phyloP scores from a whole-genome alignment of 2,329 filamentous ascomycete genomes.

The Myriosclerotinia duriaeana region DNA sequence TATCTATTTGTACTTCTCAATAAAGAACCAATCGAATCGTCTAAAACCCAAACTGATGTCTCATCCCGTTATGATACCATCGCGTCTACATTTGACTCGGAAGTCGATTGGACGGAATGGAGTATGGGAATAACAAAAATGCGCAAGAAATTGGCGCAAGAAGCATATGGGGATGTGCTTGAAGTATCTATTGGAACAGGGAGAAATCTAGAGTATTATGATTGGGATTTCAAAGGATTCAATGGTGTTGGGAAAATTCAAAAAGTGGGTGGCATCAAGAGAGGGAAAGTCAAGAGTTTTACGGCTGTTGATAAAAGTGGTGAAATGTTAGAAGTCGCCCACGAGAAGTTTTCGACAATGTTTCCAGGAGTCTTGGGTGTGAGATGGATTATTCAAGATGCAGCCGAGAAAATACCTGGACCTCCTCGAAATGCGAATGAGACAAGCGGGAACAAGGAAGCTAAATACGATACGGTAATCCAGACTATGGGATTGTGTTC shows the following conservation, averaged over 20 bases:
- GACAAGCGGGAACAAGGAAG: constrained; percentile 29
- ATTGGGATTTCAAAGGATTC: constrained; percentile 48
- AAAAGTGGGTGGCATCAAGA: constrained; percentile 32
- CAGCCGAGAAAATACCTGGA: constrained; percentile 34
- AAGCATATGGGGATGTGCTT: constrained; percentile 57
- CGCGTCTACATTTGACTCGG: constrained; percentile 58
- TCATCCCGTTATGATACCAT: constrained; percentile 39
- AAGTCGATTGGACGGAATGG: constrained; percentile 57
- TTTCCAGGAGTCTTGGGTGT: constrained; percentile 47
- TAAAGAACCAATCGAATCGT: constrained; percentile 28
- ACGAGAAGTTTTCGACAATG: constrained; percentile 50
- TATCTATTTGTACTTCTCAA: constrained; percentile 43
- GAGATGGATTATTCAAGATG: constrained; percentile 42
- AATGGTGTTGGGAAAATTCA: constrained; percentile 31
- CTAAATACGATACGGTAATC: constrained; percentile 59
- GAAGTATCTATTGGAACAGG: constrained; percentile 64
- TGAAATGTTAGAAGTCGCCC: constrained; percentile 60
- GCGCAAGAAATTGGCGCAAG: constrained; percentile 49
- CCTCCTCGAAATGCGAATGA: constrained; percentile 34
- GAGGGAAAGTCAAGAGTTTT: constrained; percentile 51
- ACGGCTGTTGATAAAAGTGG: constrained; percentile 62
- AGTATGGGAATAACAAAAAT: constrained; percentile 56
- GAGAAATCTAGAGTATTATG: constrained; percentile 59
- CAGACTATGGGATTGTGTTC: constrained; percentile 67
- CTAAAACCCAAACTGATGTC: constrained; percentile 35